Percentiles rank a stretch among this genome's conserved stretches.
Evolutionary conservation across 2,329 filamentous ascomycete genomes (phyloP).

Genomic region (Ascocoryne sarcoides): DNA sequence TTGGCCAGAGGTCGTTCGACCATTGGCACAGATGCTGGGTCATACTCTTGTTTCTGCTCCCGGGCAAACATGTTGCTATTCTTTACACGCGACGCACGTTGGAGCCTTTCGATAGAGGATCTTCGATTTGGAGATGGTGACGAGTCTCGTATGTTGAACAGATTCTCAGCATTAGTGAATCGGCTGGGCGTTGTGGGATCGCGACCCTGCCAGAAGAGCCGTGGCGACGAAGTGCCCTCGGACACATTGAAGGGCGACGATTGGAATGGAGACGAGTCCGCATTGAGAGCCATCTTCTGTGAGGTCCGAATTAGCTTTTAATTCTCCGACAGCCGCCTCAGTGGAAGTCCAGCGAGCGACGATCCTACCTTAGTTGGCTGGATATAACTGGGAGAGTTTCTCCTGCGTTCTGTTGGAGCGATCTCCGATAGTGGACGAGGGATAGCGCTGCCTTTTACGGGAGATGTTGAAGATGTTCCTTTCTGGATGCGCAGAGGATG

Average conservation of each 20-base stretch:
- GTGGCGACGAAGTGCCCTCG: constrained; percentile 61
- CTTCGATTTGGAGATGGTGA: constrained; percentile 62
- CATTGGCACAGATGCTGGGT: constrained; percentile 66
- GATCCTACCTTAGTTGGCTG: constrained; percentile 58
- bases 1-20: constrained; percentile 77
- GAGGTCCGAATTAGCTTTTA: constrained; percentile 20
- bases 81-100: constrained; percentile 90
- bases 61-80: constrained; percentile 96
- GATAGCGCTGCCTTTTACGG: constrained; percentile 49
- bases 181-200: constrained; percentile 59
- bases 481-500: constrained; percentile 76
- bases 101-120: constrained; percentile 89
- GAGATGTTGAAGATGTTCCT: constrained; percentile 48
- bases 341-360: constrained; percentile 9
- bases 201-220: constrained; percentile 80
- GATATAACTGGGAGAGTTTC: constrained; percentile 90
- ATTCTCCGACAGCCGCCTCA: constrained; percentile 15
- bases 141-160: constrained; percentile 47
- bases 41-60: constrained; percentile 87
- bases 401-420: constrained; percentile 71
- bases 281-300: constrained; percentile 59
- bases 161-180: constrained; percentile 63
- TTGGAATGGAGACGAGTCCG: constrained; percentile 77
- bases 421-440: constrained; percentile 82
- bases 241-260: constrained; percentile 60